phyloP scores from a whole-genome alignment of 352 stramenopile species.

The Globisporangium ultimum region DNA sequence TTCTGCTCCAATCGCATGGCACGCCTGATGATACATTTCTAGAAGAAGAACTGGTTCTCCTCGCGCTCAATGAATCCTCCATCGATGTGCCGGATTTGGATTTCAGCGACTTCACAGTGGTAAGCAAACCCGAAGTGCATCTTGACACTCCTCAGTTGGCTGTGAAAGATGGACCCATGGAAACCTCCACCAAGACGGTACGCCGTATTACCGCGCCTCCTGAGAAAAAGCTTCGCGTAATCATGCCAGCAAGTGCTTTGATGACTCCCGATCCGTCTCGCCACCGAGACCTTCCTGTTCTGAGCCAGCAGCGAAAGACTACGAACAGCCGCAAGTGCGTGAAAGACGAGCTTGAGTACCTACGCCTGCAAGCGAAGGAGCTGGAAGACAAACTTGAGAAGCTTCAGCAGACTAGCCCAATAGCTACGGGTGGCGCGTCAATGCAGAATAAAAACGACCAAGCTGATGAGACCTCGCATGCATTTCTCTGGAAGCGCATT shows the following conservation, averaged over 20 bases:
- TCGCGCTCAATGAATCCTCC: slow-evolving; percentile 7
- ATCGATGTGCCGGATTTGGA: slow-evolving; percentile 14
- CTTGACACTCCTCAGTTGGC: too few species aligned
- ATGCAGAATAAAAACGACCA: neutral
- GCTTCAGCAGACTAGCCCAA: slow-evolving; percentile 1
- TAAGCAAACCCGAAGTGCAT: neutral
- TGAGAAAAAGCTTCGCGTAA: slow-evolving; percentile 2
- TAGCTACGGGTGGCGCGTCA: neutral
- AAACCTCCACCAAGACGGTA: neutral
- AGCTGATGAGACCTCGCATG: neutral
- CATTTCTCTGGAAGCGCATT: slow-evolving; percentile 23
- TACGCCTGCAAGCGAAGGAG: slow-evolving; percentile 6
- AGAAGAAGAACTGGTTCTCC: slow-evolving; percentile 9
- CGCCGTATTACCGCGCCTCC: too few species aligned
- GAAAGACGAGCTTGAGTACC: slow-evolving; percentile 10
- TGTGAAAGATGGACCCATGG: too few species aligned
- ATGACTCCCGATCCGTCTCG: neutral
- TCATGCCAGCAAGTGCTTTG: slow-evolving; percentile 8
- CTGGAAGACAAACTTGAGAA: slow-evolving; percentile 3
- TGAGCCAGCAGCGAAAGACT: too few species aligned
- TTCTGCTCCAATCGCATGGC: too few species aligned
- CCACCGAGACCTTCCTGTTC: neutral
- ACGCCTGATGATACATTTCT: neutral
- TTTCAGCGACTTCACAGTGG: slow-evolving; percentile 3
- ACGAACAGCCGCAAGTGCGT: neutral